phyloP scores from a whole-genome alignment of 2,329 filamentous ascomycete species.

The Fusarium coffeatum region DNA sequence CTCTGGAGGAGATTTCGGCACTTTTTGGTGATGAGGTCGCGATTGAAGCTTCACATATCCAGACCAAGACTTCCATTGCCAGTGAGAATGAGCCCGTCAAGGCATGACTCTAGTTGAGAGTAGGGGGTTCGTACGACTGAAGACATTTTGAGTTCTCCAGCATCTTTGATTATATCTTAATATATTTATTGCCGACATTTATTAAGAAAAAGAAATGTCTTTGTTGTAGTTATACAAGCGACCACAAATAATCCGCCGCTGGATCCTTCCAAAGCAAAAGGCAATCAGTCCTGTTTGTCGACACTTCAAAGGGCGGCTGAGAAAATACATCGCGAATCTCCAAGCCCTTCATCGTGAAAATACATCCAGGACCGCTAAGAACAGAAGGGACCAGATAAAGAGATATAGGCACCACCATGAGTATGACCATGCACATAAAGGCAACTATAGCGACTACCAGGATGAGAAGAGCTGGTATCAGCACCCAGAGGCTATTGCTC shows the following conservation, averaged over 20 bases:
- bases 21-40: not conserved
- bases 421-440: not conserved
- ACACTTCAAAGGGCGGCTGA: slow-evolving; percentile 4
- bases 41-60: not conserved
- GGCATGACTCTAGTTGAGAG: not conserved
- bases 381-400: not conserved
- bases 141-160: accelerated
- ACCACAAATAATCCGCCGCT: slow-evolving; percentile 19
- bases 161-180: not conserved
- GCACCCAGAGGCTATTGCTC: not conserved
- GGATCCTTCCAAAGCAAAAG: slow-evolving; percentile 20
- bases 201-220: accelerated
- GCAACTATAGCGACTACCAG: not conserved
- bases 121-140: not conserved
- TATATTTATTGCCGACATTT: not conserved
- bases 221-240: not conserved
- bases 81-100: not conserved
- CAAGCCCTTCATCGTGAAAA: slow-evolving; percentile 1
- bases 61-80: not conserved
- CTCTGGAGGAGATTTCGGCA: not conserved
- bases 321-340: not conserved
- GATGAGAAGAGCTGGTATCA: not conserved
- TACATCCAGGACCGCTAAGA: not conserved
- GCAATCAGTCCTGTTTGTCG: not conserved
- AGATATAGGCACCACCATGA: not conserved